These are phyloP conservation scores for Lathyrus sativus DNA, from an alignment of 306 rosid genomes.

Conservation along the genomic window DNA sequence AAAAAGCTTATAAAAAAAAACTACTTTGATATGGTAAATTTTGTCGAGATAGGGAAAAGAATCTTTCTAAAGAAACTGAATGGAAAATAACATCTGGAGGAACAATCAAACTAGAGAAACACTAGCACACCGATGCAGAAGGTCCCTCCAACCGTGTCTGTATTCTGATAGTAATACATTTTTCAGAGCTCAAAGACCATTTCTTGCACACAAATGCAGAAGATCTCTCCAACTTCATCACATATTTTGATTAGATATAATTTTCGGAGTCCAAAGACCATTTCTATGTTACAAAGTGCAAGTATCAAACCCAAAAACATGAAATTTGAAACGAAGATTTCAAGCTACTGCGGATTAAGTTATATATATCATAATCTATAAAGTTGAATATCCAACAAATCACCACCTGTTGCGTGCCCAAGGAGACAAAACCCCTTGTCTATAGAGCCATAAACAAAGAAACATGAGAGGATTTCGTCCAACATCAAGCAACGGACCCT, in stretches of 20 bases:
- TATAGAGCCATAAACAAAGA: slow-evolving; percentile 83
- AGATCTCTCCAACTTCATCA: slow-evolving; percentile 20
- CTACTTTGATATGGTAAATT: neutral
- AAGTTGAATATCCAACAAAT: slow-evolving; percentile 48
- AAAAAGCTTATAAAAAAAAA: neutral
- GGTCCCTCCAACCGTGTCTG: slow-evolving; percentile 12
- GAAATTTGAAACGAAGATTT: neutral
- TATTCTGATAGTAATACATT: slow-evolving; percentile 4
- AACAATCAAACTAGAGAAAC: slow-evolving; percentile 26
- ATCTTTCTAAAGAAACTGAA: slow-evolving; percentile 22
- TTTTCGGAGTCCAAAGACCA: slow-evolving; percentile 12
- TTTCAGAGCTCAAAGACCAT: slow-evolving; percentile 10
- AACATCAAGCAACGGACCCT: slow-evolving; percentile 93
- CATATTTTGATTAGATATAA: slow-evolving; percentile 11
- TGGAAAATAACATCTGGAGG: slow-evolving; percentile 19
- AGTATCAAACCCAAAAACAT: neutral
- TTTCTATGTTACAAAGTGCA: slow-evolving; percentile 11
- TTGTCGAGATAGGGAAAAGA: slow-evolving; percentile 10
- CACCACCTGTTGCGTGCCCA: slow-evolving; percentile 83
- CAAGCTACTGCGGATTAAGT: slow-evolving; percentile 15
- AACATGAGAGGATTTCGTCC: slow-evolving; percentile 83
- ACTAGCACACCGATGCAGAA: slow-evolving; percentile 9
- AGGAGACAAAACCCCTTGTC: slow-evolving; percentile 86
- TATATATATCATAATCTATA: slow-evolving; percentile 34
- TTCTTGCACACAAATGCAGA: slow-evolving; percentile 14